Evolutionary conservation across 192 early-diverging fungal genomes (phyloP).

Genomic region (Chytriomyces sp.): DNA sequence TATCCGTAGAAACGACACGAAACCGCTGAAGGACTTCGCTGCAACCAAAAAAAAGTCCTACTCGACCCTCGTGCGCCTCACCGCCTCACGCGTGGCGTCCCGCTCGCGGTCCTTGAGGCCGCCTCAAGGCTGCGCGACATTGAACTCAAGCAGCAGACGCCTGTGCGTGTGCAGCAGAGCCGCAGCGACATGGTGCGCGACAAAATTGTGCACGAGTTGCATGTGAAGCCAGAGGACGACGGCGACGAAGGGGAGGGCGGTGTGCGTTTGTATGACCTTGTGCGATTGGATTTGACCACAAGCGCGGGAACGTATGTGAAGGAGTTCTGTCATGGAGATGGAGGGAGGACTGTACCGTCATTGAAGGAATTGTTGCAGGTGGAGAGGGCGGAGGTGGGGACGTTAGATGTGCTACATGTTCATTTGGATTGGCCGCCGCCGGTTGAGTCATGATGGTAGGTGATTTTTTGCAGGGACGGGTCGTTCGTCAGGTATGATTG

Average conservation of each 20-base stretch:
- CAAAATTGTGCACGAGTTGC: slow-evolving; percentile 46
- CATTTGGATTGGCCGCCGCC: slow-evolving; percentile 82
- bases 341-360: slow-evolving; percentile 79
- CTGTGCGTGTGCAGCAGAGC: slow-evolving; percentile 43
- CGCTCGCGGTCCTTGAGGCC: slow-evolving; percentile 23
- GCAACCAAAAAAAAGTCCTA: slow-evolving; percentile 54
- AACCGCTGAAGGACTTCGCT: slow-evolving; percentile 46
- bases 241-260: background rate
- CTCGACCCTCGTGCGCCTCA: slow-evolving; percentile 35
- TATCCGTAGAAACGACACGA: slow-evolving; percentile 37
- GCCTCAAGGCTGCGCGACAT: slow-evolving; percentile 33
- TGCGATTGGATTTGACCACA: slow-evolving; percentile 71
- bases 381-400: slow-evolving; percentile 69
- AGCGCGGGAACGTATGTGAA: slow-evolving; percentile 92
- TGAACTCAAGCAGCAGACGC: slow-evolving; percentile 48
- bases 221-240: slow-evolving; percentile 17
- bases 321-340: slow-evolving; percentile 95
- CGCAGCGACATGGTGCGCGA: slow-evolving; percentile 49
- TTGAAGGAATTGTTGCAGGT: slow-evolving; percentile 63
- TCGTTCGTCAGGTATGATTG: too few species aligned
- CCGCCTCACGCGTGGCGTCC: slow-evolving; percentile 30
- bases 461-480: too few species aligned
- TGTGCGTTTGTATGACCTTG: slow-evolving; percentile 1
- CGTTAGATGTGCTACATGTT: slow-evolving; percentile 84
- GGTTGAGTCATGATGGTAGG: too few species aligned